Conservation (phyloP, 345 rosid genomes). For the Eucalyptus albens region DNA sequence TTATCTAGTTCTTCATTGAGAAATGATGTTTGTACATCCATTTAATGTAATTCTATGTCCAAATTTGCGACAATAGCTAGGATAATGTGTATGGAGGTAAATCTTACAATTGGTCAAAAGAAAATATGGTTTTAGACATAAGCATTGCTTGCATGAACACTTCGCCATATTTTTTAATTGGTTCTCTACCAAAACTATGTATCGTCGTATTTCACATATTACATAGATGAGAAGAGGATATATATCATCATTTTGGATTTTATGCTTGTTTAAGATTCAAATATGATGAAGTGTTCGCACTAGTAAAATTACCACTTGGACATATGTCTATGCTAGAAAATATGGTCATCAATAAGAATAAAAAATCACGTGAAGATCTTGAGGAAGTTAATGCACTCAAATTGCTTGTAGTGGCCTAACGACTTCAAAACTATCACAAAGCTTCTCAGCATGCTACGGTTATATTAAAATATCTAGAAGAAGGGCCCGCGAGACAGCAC, state of each 20-base stretch:
- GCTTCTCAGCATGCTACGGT: not conserved
- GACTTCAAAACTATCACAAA: too few relatives aligned
- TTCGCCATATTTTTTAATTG: too few relatives aligned
- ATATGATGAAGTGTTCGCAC: accelerated
- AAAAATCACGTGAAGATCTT: not conserved
- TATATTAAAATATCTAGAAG: not conserved
- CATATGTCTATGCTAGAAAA: not conserved
- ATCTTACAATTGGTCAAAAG: too few relatives aligned
- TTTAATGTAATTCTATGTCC: too few relatives aligned
- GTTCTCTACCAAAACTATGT: too few relatives aligned
- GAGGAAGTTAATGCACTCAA: not conserved
- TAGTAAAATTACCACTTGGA: not conserved
- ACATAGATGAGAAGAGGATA: too few relatives aligned
- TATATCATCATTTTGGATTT: not conserved
- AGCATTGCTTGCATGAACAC: too few relatives aligned
- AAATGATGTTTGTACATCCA: too few relatives aligned
- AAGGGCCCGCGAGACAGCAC: not conserved
- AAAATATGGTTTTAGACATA: too few relatives aligned
- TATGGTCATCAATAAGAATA: not conserved
- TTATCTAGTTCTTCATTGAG: too few relatives aligned
- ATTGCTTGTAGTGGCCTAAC: not conserved
- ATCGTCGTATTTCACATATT: too few relatives aligned
- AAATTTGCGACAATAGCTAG: too few relatives aligned
- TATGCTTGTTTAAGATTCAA: not conserved
- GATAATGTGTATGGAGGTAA: accelerated